Evolutionary conservation across 2,329 filamentous ascomycete species (phyloP), one percentile per base, ranked within the genome.

Genomic region (Pyrenochaeta sp.): DNA sequence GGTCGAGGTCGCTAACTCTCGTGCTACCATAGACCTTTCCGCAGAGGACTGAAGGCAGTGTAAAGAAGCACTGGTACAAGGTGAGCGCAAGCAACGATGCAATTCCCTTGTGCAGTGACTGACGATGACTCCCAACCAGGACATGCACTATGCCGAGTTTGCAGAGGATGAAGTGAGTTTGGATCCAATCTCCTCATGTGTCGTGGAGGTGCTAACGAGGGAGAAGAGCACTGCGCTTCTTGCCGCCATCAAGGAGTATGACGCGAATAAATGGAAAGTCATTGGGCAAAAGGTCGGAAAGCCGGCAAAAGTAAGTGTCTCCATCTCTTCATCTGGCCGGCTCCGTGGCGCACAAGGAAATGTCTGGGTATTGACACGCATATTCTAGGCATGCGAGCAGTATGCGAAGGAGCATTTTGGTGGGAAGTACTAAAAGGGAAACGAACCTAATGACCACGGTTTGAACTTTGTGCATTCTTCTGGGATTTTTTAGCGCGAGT

Each of bases 1-100:
- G 6, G 10, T 6, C 13, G 6, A 32, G 10, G 11, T 20, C 13
- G 49, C 61, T 69, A 48, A 70, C 53, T 32, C 28, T 48, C 20
- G 27, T 31, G 31, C 42, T 22, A 29, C 30, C 8, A 11, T 56
- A 95, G 89, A 92, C 89, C 2, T 99, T 99, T 69, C 93, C 94
- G 8, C 86, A 85, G 17, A 83, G 94, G 63, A 99, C 94, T 28
- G 94, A 99, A 75, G 94, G 94, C 6, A 96, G 92, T 65, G 94
- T 99, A 15, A 99, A 97, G 81, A 99, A 97, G 76, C 94, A 99
- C 72, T 99, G 94, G 93, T 97, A 99, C 74, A 97, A 97, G 82
- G 90, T 90, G 77, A 42, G 74, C 54, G 35, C 32, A 39, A n/a
- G 27, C 20, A 35, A 22, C 35, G 20, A 18, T 14, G 30, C 40